Base-by-base conservation (phyloP, 73 alveolate species). In the Paraurostyla sp. region DNA sequence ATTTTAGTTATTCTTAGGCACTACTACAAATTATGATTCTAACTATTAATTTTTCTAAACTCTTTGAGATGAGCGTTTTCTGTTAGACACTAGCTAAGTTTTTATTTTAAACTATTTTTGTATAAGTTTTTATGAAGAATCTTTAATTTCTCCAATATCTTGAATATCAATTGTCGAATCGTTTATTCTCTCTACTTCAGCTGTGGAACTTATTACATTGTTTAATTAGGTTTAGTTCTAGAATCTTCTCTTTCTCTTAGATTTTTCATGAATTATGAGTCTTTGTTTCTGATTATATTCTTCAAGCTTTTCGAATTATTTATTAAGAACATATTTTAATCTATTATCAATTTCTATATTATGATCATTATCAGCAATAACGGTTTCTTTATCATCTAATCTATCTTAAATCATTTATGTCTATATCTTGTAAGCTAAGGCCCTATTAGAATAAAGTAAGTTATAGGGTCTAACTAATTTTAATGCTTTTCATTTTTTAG, bases 351-450 rank as follows among this genome's bases (percentile, higher is more conserved):
- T 6, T 0, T 73, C 25, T 1, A 73, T 73, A 50, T 45, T 3
- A 7, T 40, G 71, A 4, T 73, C 68, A 29, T 73, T 45, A 6
- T n/a, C 43, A 6, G 87, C 87, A 7, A 48, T 25, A 18, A 43
- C 87, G 0, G 87, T 73, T 29, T 73, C 68, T 4, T 13, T 30
- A 45, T 73, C 87, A 23, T 30, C 59, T 6, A 73, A 1, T 29
- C 29, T 45, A 42, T 45, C 87, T 33, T 73, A 3, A 23, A 73
- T n/a, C 71, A 48, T 48, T 50, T 50, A 7, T 2, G 87, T 73
- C 42, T 27, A 6, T 30, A 73, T 36, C 71, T 50, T 73, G 27
- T 73, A 16, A 7, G 46, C 46, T 45, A 73, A 38, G 20, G 7
- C 42, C n/a, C 52, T n/a, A 45, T 73, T 73, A 1, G 87, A 27